Evolutionary conservation across 2,329 filamentous ascomycete genomes (phyloP), one percentile per base, ranked within the genome.

Genomic region (Gaeumannomyces sp.): DNA sequence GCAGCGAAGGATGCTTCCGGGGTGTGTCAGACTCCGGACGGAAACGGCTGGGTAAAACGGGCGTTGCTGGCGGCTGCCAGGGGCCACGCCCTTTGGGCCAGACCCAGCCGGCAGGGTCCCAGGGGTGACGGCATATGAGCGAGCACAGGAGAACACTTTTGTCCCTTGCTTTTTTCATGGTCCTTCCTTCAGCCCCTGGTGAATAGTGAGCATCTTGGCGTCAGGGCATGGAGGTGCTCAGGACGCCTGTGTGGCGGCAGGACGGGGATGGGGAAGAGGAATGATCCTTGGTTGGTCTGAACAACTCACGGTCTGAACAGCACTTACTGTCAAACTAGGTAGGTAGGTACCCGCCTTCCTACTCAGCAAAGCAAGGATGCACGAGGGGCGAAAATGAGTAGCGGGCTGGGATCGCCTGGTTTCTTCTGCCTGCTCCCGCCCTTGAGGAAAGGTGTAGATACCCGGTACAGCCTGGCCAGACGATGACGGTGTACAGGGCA

Each of bases 1-100:
- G 69, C 69, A 71, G 72, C 65, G 68, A 71, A 75, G 72, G 71
- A 73, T 67, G 67, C 72, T 75, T 78, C 77, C 77, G 76, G 73
- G 69, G 73, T 73, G 76, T 77, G 69, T 77, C 76, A 79, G 75
- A 72, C 66, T 68, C 64, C 67, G 66, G 68, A 71, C 69, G 68
- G 71, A 71, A 72, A 68, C 69, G 67, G 64, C 62, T 68, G 71
- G 73, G 65, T 73, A 74, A 74, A 75, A 76, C 73, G 69, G 61
- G 38, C 25, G 45, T 33, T n/a, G 7, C 22, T 53, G 19, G 45
- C n/a, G 45, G 45, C 45, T 53, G 45, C 22, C 45, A n/a, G 45
- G 45, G 27, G 27, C 59, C 53, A 50, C 29, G 59, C 59, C 62
- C 59, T 59, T 45, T 66, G 50, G 45, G 58, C 61, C 28, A 58